Evolutionary conservation across 768 basidiomycete species (phyloP).

Genomic region (Psilocybe azurescens): DNA sequence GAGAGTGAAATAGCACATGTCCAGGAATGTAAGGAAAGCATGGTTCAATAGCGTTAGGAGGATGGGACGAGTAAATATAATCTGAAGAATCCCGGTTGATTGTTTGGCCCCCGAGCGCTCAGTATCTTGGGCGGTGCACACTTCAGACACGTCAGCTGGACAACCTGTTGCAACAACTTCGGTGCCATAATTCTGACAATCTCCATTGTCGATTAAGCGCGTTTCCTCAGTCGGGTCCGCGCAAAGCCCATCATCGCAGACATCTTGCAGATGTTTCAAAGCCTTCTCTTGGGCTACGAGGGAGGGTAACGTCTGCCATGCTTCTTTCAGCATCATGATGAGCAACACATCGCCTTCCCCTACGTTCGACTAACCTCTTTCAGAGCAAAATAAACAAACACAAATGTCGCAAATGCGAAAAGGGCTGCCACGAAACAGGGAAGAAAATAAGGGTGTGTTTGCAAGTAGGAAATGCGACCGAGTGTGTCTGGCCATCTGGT

Average conservation of each 20-base stretch:
- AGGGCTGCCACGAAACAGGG: conserved; percentile 46
- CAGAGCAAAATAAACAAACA: conserved; percentile 39
- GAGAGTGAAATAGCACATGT: conserved; percentile 42
- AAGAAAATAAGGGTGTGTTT: conserved; percentile 48
- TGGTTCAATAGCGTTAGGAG: conserved; percentile 37
- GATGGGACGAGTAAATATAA: conserved; percentile 34
- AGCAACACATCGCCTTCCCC: not conserved
- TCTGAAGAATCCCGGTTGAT: conserved; percentile 23
- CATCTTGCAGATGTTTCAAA: not conserved
- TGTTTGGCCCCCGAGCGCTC: not conserved
- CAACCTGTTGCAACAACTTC: not conserved
- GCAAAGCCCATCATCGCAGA: not conserved
- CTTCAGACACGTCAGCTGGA: not conserved
- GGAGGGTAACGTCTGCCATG: conserved; percentile 37
- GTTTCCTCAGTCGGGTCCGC: conserved; percentile 1
- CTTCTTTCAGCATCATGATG: not conserved
- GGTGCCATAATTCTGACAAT: conserved; percentile 20
- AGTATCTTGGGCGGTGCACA: not conserved
- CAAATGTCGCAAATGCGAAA: conserved; percentile 38
- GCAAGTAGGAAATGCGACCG: conserved; percentile 43
- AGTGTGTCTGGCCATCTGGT: conserved; percentile 63
- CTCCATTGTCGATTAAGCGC: conserved; percentile 10
- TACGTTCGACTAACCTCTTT: conserved; percentile 43
- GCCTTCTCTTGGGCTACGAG: conserved; percentile 20
- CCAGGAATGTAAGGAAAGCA: conserved; percentile 41